phyloP scores from a whole-genome alignment of 2,329 filamentous ascomycete species.

The Diaporthe vaccinii region DNA sequence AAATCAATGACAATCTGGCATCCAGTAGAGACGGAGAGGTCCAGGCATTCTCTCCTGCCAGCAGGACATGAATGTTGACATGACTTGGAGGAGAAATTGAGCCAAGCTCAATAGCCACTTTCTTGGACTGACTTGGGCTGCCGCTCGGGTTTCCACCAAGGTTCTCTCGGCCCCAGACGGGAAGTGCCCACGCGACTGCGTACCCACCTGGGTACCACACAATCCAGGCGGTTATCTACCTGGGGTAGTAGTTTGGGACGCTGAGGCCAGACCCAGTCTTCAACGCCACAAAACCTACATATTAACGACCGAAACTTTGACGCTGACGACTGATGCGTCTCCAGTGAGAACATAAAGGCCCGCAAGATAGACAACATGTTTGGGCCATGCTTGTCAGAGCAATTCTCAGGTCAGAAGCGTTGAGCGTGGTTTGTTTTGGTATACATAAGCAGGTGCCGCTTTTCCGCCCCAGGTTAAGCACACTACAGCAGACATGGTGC shows the following conservation, averaged over 20 bases:
- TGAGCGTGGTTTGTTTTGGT: not conserved
- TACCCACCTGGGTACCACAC: not conserved
- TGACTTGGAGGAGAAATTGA: constrained; percentile 19
- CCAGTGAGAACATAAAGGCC: not conserved
- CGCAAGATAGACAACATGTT: not conserved
- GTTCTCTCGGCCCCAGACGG: constrained; percentile 11
- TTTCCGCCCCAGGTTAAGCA: not conserved
- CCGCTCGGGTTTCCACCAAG: constrained; percentile 13
- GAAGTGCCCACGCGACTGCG: constrained; percentile 9
- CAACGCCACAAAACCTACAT: not conserved
- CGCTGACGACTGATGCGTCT: not conserved
- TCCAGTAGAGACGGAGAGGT: not conserved
- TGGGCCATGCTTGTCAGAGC: not conserved
- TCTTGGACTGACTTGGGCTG: constrained; percentile 19
- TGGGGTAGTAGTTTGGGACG: not conserved
- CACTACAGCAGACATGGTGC: not conserved
- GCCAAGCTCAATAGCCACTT: constrained; percentile 27
- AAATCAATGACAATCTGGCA: not conserved
- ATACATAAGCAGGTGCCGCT: not conserved
- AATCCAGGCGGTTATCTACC: not conserved
- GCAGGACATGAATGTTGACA: constrained; percentile 30
- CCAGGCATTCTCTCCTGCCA: constrained; percentile 18
- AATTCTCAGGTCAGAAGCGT: not conserved
- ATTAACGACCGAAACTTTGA: not conserved
- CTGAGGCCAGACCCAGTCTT: constrained; percentile 11